phyloP scores from a whole-genome alignment of 192 early-diverging fungal species.

The Paraglomus brasilianum region DNA sequence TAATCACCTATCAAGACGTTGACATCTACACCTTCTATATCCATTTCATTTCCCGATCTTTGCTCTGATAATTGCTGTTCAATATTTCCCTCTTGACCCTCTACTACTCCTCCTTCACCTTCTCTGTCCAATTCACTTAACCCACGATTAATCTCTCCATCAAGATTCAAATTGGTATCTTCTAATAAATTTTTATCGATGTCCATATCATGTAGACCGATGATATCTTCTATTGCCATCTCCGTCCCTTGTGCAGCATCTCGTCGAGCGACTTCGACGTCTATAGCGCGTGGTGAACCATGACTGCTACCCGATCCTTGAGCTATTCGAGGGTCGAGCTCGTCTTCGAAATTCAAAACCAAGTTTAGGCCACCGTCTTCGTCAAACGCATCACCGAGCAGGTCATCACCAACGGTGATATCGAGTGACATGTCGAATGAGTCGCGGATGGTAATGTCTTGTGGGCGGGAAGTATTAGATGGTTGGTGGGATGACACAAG shows the following conservation, averaged over 20 bases:
- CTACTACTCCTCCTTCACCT: not conserved
- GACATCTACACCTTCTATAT: not conserved
- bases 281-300: slow-evolving; percentile 34
- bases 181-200: slow-evolving; percentile 33
- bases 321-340: slow-evolving; percentile 37
- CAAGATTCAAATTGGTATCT: no score
- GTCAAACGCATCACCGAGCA: slow-evolving; percentile 34
- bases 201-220: slow-evolving; percentile 33
- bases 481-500: not conserved
- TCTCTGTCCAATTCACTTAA: slow-evolving; percentile 22
- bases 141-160: no score
- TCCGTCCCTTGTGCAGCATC: slow-evolving; percentile 46
- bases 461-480: slow-evolving; percentile 56
- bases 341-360: slow-evolving; percentile 58
- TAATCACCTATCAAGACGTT: no score
- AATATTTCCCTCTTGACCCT: not conserved
- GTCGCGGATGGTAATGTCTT: slow-evolving; percentile 68
- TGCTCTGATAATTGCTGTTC: no score
- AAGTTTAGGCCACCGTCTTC: slow-evolving; percentile 50
- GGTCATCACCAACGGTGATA: slow-evolving; percentile 25
- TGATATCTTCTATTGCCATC: slow-evolving; percentile 37
- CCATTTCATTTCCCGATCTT: not conserved
- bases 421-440: slow-evolving; percentile 23
- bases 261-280: slow-evolving; percentile 56
- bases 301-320: slow-evolving; percentile 33